These are phyloP conservation scores for Podaxis sp. DNA, from an alignment of 768 basidiomycete species.

Conservation along the genomic window DNA sequence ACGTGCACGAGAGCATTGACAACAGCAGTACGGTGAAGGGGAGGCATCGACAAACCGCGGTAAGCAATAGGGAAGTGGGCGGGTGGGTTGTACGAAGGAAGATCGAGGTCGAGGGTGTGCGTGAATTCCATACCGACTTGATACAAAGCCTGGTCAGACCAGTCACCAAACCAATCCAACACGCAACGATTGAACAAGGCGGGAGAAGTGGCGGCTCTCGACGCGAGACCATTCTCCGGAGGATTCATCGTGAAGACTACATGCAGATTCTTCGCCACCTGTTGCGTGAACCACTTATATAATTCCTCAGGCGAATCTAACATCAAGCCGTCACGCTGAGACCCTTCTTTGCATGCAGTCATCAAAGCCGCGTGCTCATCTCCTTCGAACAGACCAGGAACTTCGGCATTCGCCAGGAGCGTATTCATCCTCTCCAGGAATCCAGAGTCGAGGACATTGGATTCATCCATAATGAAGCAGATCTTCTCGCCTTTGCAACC, in stretches of 20 bases:
- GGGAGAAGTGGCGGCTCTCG: constrained; percentile 94
- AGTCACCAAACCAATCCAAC: constrained; percentile 99
- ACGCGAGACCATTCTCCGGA: constrained; percentile 92
- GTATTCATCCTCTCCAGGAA: constrained; percentile 99
- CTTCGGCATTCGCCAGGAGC: constrained; percentile 97
- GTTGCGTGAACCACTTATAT: constrained; percentile 98
- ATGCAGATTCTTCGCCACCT: constrained; percentile 96
- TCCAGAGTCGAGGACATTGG: constrained; percentile 97
- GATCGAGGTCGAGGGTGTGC: constrained; percentile 87
- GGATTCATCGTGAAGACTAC: constrained; percentile 99
- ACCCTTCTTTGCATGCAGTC: constrained; percentile 99
- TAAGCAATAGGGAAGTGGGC: constrained; percentile 87
- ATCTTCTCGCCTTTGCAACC: constrained; percentile 99
- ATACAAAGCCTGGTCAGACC: constrained; percentile 98
- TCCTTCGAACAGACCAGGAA: constrained; percentile 99
- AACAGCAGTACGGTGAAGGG: constrained; percentile 84
- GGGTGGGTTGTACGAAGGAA: constrained; percentile 78
- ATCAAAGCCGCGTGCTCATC: constrained; percentile 97
- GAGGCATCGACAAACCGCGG: constrained; percentile 81
- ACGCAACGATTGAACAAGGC: constrained; percentile 99
- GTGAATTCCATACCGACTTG: constrained; percentile 99
- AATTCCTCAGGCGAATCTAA: constrained; percentile 97
- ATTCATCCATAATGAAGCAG: constrained; percentile 99
- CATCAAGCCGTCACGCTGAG: constrained; percentile 98
- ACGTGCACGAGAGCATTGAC: constrained; percentile 93